These are phyloP conservation scores for Pseudevernia furfuracea DNA, from an alignment of 495 filamentous ascomycete species.

Conservation along the genomic window DNA sequence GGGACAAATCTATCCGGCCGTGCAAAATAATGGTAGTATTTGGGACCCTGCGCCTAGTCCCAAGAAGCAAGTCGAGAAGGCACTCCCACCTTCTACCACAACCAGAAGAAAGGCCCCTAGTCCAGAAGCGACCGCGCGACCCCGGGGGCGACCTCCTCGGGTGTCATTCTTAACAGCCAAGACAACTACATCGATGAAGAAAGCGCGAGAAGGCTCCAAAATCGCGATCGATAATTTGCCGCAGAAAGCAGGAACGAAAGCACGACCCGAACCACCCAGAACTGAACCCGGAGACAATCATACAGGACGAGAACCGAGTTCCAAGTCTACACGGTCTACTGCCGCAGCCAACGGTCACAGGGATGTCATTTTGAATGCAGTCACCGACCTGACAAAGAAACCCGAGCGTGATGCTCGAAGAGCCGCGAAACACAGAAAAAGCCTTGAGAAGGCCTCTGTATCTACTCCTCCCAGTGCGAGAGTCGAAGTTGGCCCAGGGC, in stretches of 20 bases:
- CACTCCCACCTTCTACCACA: not conserved
- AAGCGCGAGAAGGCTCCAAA: no score
- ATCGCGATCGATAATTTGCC: not conserved
- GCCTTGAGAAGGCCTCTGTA: not conserved
- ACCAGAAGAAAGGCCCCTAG: not conserved
- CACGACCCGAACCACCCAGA: not conserved
- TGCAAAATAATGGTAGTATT: not conserved
- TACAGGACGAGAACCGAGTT: not conserved
- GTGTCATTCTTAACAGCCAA: not conserved
- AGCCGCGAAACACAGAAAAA: not conserved
- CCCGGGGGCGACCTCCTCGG: not conserved
- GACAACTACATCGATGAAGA: not conserved
- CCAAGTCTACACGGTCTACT: not conserved
- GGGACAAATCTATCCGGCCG: not conserved
- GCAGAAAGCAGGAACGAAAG: not conserved
- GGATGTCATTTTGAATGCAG: not conserved
- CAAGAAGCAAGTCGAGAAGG: not conserved
- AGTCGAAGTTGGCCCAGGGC: not conserved
- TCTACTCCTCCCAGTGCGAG: not conserved
- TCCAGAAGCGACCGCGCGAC: not conserved
- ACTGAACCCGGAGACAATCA: not conserved
- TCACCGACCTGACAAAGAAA: not conserved
- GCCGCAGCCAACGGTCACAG: not conserved
- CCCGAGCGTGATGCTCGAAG: not conserved
- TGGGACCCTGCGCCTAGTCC: not conserved